Evolutionary conservation across 192 early-diverging fungal species (phyloP), one percentile per base, ranked within the genome.

Genomic region (Linnemannia exigua): DNA sequence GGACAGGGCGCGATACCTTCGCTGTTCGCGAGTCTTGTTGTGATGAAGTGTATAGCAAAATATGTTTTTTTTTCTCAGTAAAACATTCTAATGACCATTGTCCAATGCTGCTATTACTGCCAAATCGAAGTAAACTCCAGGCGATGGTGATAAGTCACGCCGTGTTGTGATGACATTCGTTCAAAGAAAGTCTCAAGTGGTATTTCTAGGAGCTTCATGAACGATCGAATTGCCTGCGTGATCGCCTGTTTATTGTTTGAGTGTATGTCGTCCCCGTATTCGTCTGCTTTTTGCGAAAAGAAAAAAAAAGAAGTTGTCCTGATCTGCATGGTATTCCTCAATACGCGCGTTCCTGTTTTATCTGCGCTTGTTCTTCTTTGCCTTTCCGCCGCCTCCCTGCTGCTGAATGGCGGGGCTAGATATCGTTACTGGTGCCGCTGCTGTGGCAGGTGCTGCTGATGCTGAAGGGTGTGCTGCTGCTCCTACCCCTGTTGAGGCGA

Each of bases 301-400:
- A 63, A 9, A 44, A 44, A 44, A 44, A 44, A 44, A 44, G 9
- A 44, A 44, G 41, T 6, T 44, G 58, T 31, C 12, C 58, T 63
- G 58, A 63, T 63, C 58, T 31, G 11, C 28, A 63, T 63, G 58
- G 28, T 52, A 16, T 72, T 52, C 72, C 28, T 48, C 41, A 9
- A 3, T 44, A 44, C 41, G 41, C 9, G 41, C 41, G 22, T 12
- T 22, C n/a, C n/a, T 63, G 52, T 69, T 67, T 67, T 75, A 86
- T 51, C 73, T 79, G 70, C 84, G 84, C 70, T 75, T 86, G 70
- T 86, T 86, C 79, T 79, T 86, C 71, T 86, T 86, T 72, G 81
- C 75, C 72, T 86, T 86, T 72, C 84, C 84, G 16, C 83, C 77
- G 25, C 84, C 84, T 76, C 84, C 78, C 51, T 86, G 84, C 41